Conservation (phyloP, 129 eudicot species). For the Erigeron canadensis region DNA sequence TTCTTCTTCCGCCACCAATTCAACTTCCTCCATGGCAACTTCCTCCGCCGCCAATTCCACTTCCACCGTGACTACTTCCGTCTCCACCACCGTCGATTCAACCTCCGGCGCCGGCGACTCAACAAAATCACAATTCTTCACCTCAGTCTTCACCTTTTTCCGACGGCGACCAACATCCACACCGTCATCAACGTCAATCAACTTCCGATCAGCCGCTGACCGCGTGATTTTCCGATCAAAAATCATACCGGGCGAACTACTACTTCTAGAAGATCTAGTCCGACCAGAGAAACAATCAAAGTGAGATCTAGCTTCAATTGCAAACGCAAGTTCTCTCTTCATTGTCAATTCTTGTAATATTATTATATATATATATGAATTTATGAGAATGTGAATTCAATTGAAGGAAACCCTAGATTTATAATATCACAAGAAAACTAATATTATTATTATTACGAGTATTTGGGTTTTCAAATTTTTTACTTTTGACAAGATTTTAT, state of each 20-base stretch:
- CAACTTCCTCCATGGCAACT: neutral
- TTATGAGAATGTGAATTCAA: conserved; percentile 20
- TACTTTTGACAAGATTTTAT: no score
- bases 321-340: conserved; percentile 59
- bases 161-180: conserved; percentile 45
- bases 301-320: conserved; percentile 46
- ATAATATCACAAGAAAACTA: no score
- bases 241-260: neutral
- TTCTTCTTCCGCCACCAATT: neutral
- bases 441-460: no score
- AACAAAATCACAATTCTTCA: conserved; percentile 25
- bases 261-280: conserved; percentile 38
- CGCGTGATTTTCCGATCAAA: conserved; percentile 4
- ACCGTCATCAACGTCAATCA: conserved; percentile 19
- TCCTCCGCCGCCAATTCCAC: neutral
- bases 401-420: neutral
- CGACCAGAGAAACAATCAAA: conserved; percentile 42
- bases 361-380: no score
- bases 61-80: conserved; percentile 7
- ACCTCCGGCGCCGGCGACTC: conserved; percentile 20
- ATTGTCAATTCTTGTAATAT: no score
- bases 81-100: conserved; percentile 8
- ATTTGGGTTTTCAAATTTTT: no score
- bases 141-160: conserved; percentile 39
- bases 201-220: conserved; percentile 13